Evolutionary conservation across 2,329 filamentous ascomycete genomes (phyloP), one percentile per base, ranked within the genome.

Genomic region (Lecanicillium sp.): DNA sequence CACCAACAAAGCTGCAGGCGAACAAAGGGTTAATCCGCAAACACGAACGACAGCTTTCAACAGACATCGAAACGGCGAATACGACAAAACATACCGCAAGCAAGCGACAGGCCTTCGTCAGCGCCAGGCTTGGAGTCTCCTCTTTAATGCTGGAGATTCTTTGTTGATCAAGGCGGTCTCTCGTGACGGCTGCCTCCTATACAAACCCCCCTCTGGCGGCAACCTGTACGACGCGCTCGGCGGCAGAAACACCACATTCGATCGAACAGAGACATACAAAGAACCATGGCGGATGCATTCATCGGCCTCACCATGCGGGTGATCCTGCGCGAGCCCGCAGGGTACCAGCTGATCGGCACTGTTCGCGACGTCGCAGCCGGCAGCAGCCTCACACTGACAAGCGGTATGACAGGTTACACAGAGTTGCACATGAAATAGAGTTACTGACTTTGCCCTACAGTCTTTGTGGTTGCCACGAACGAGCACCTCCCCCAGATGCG

Each of bases 261-360:
- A 30, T 14, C 27, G 27, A 30, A 8, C 27, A 30, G 27, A 8
- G 27, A 30, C n/a, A n/a, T n/a, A n/a, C n/a, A n/a, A n/a, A 20
- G 36, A 47, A 61, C 35, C 35, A 69, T 69, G 67, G 81, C 83
- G 41, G 73, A 75, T 51, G 74, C 81, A 60, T 89, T 91, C 63
- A 81, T 88, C 59, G 87, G 87, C 52, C 77, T 87, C 64, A 81
- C 84, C 51, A 87, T 93, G 67, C 70, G 81, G 51, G 83, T 93
- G 59, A 84, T 83, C 29, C 74, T 93, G 54, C 78, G 76, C 58
- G 73, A 80, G 50, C 84, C 85, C 44, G 74, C 77, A 2, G 78
- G 79, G 51, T 78, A 77, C 35, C 72, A 79, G 57, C 69, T 91
- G 42, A 80, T 81, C 52, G 88, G 88, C 44, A 78, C 79, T 19